Evolutionary conservation across 1,139 yeast genomes (phyloP), one percentile per base, ranked within the genome.

Genomic region (Sugiyamaella japonica): DNA sequence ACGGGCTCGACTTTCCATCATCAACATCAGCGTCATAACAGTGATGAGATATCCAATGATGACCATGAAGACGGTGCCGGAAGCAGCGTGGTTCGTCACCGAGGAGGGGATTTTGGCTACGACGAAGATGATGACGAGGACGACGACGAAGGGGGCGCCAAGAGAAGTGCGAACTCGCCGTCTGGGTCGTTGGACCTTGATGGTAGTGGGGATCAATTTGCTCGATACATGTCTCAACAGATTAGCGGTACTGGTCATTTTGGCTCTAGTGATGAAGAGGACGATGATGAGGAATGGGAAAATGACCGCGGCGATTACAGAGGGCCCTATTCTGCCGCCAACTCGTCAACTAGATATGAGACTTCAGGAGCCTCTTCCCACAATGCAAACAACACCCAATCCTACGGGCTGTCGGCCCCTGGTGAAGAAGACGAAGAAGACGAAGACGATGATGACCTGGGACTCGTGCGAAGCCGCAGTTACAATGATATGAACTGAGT

Each of bases 221-320:
- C 91, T 16, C 82, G 86, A 56, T 89, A 89, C 69, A 86, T 89
- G 86, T 83, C 95, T 3, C 90, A 85, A 67, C 93, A 89, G 67
- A 78, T 89, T 66, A 59, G 68, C 25, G 68, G 69, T 25, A 61
- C 66, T 12, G 63, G 66, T 5, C 65, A 64, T 49, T 61, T 64
- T 48, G 70, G 70, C 6, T 65, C 69, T 6, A 65, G 67, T 7
- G 83, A 81, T 46, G 85, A 76, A 57, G 85, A 78, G 50, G 82
- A 78, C 17, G 76, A 73, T 46, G 74, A 67, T 23, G 75, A 69
- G 37, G 74, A 65, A 40, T 62, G 63, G 66, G 61, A 61, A 36
- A 53, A 52, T 36, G 59, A 55, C 23, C 54, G 56, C 34, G 52
- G 53, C 31, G 54, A 49, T 23, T 49, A 41, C 41, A n/a, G 52